Percentiles rank a stretch among this genome's conserved stretches.
phyloP scores from a whole-genome alignment of 345 rosid species.

The Linum tenue region DNA sequence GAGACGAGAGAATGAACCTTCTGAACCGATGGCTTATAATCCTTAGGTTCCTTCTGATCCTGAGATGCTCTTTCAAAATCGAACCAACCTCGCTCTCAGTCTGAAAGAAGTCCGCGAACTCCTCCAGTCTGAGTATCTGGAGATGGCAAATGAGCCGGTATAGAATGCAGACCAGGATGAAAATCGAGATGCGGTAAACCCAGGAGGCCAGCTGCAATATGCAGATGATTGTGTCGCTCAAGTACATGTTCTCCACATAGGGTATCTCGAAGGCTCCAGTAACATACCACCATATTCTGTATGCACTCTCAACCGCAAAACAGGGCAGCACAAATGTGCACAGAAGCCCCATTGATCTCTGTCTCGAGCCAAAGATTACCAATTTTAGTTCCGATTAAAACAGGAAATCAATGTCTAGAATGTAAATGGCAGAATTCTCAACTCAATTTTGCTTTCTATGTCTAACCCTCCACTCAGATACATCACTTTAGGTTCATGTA shows the following conservation, averaged over 20 bases:
- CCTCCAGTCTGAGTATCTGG: slow-evolving; percentile 62
- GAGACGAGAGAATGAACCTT: slow-evolving; percentile 45
- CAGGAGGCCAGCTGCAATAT: slow-evolving; percentile 68
- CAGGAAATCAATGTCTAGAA: neutral
- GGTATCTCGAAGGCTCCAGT: slow-evolving; percentile 57
- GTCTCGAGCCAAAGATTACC: slow-evolving; percentile 19
- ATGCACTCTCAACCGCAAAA: slow-evolving; percentile 52
- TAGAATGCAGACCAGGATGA: slow-evolving; percentile 60
- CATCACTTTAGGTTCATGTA: neutral
- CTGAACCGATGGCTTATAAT: slow-evolving; percentile 86
- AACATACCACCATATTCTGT: slow-evolving; percentile 88
- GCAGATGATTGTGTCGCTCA: slow-evolving; percentile 47
- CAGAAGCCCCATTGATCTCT: slow-evolving; percentile 66
- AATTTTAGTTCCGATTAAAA: neutral
- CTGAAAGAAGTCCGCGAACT: slow-evolving; percentile 62
- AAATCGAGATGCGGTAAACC: slow-evolving; percentile 68
- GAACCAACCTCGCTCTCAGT: slow-evolving; percentile 60
- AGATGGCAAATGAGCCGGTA: slow-evolving; percentile 61
- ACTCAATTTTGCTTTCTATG: neutral
- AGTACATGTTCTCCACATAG: slow-evolving; percentile 35
- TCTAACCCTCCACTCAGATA: neutral
- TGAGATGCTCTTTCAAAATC: slow-evolving; percentile 55
- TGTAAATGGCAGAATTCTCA: neutral
- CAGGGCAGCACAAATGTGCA: slow-evolving; percentile 65
- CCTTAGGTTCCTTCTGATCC: slow-evolving; percentile 54